Evolutionary conservation across 441 rosid genomes (phyloP).

Genomic region (Breynia disticha): DNA sequence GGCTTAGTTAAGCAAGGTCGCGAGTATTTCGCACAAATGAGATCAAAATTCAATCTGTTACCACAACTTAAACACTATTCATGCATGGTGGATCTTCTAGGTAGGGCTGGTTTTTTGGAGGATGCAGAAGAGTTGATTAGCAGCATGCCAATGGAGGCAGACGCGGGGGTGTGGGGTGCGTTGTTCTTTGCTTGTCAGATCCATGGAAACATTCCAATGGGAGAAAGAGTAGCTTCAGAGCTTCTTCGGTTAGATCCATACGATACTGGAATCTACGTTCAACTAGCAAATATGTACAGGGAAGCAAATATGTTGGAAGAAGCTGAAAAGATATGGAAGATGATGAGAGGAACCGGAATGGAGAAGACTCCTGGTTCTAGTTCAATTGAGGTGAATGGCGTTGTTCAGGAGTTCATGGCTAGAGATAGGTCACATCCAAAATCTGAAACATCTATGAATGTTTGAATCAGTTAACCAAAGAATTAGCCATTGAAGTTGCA

Average conservation of each 20-base stretch:
- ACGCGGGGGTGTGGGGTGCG: conserved; percentile 75
- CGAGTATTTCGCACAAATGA: conserved; percentile 54
- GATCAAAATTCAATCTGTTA: conserved; percentile 34
- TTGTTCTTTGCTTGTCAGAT: conserved; percentile 68
- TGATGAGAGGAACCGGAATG: conserved; percentile 64
- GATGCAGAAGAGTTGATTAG: conserved; percentile 63
- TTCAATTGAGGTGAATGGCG: conserved; percentile 57
- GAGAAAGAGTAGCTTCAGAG: conserved; percentile 62
- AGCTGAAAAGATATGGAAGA: conserved; percentile 49
- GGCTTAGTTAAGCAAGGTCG: conserved; percentile 75
- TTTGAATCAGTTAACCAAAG: conserved; percentile 37
- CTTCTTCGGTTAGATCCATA: conserved; percentile 69
- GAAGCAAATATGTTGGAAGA: conserved; percentile 74
- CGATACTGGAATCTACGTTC: conserved; percentile 72
- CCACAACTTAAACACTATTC: conserved; percentile 75
- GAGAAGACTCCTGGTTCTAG: conserved; percentile 87
- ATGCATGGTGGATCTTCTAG: conserved; percentile 80
- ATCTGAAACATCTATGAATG: conserved; percentile 42
- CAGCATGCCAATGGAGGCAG: conserved; percentile 65
- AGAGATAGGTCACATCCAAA: conserved; percentile 60
- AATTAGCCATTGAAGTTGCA: conserved; percentile 25
- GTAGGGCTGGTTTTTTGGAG: conserved; percentile 65
- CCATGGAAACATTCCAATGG: conserved; percentile 52
- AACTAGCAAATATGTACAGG: conserved; percentile 59
- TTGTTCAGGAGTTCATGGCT: conserved; percentile 53